phyloP scores from a whole-genome alignment of 495 filamentous ascomycete genomes.

The Sporormia fimetaria region DNA sequence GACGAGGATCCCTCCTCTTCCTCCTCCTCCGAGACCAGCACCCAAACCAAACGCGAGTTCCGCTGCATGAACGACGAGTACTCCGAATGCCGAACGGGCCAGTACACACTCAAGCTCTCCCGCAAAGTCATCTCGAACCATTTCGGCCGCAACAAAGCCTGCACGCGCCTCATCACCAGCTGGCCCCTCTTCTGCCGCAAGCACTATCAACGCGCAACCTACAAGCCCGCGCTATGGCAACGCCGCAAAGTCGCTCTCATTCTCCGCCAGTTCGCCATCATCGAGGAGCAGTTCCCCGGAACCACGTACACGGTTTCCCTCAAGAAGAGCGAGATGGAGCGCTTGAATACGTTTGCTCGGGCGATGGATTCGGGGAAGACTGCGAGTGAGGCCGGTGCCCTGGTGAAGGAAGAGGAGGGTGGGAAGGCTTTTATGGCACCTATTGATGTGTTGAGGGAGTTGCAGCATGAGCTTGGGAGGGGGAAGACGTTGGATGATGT shows the following conservation, averaged over 20 bases:
- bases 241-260: conserved; percentile 17
- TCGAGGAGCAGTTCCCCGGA: conserved; percentile 18
- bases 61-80: conserved; percentile 14
- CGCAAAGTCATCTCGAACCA: conserved; percentile 25
- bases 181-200: conserved; percentile 25
- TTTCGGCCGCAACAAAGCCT: conserved; percentile 26
- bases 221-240: conserved; percentile 18
- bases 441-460: conserved; percentile 11
- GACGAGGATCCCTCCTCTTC: no score
- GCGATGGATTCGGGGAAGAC: conserved; percentile 1
- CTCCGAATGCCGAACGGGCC: conserved; percentile 18
- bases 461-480: conserved; percentile 2
- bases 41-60: conserved; percentile 16
- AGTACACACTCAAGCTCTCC: conserved; percentile 13
- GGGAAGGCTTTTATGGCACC: conserved; percentile 13
- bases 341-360: conserved; percentile 14
- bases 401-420: neutral
- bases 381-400: neutral
- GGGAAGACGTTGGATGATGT: conserved; percentile 10
- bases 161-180: conserved; percentile 15
- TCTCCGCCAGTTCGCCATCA: conserved; percentile 13
- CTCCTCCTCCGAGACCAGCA: no score
- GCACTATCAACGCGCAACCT: conserved; percentile 25
- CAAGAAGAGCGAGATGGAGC: conserved; percentile 21
- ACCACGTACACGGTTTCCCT: conserved; percentile 18